Percentiles rank a stretch among this genome's conserved stretches.
These are phyloP conservation scores for Ciborinia camelliae DNA, from an alignment of 2,329 filamentous ascomycete species.

Conservation along the genomic window DNA sequence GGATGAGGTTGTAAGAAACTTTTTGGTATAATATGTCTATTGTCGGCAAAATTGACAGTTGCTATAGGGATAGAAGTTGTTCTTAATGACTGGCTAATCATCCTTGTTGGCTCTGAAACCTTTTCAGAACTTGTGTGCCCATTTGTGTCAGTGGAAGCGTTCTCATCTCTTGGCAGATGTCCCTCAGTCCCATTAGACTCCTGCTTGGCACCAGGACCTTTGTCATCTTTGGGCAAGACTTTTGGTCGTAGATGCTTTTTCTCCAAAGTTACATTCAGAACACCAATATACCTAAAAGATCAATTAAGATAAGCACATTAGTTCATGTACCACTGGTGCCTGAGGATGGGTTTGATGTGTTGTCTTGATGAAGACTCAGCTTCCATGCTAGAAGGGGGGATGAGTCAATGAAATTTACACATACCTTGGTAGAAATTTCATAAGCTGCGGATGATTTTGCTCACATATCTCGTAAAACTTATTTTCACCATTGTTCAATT, in stretches of 20 bases:
- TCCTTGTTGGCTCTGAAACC: conserved; percentile 41
- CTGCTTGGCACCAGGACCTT: conserved; percentile 33
- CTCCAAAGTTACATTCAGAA: conserved; percentile 92
- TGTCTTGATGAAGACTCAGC: conserved; percentile 32
- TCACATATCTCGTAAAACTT: conserved; percentile 98
- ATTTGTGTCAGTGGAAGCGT: conserved; percentile 4
- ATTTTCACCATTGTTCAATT: conserved; percentile 96
- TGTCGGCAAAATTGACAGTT: conserved; percentile 91
- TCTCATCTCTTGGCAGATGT: conserved; percentile 25
- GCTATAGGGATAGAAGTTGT: conserved; percentile 65
- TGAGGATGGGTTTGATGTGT: conserved; percentile 14
- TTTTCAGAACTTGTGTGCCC: conserved; percentile 25
- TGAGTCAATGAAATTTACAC: conserved; percentile 30
- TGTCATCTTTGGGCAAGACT: conserved; percentile 52
- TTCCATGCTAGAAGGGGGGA: conserved; percentile 34
- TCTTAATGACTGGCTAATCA: conserved; percentile 73
- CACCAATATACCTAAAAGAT: conserved; percentile 81
- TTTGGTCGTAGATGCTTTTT: conserved; percentile 67
- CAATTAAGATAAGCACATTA: conserved; percentile 31
- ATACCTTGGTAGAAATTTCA: conserved; percentile 86
- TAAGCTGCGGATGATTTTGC: conserved; percentile 79
- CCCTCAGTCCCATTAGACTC: conserved; percentile 22
- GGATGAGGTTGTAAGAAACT: conserved; percentile 67
- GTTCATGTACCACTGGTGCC: conserved; percentile 15
- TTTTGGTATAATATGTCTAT: conserved; percentile 86